Conservation (phyloP, 805 yeast genomes). For the Myxozyma neotropica region DNA sequence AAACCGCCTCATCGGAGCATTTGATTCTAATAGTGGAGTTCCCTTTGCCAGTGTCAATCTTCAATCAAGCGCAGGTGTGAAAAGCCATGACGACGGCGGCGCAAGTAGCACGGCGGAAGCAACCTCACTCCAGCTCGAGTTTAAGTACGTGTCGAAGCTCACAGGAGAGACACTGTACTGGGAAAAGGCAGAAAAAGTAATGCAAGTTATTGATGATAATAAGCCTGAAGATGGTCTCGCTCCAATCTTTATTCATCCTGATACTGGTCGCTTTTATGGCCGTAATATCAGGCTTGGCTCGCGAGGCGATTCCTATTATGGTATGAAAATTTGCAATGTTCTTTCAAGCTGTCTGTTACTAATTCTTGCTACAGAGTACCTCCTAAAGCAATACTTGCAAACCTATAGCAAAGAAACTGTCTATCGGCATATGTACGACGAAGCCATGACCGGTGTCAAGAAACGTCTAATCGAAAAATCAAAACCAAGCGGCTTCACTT, state of each 20-base stretch:
- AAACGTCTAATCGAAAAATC: constrained; percentile 64
- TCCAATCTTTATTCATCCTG: constrained; percentile 78
- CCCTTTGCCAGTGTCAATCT: constrained; percentile 82
- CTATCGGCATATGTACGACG: constrained; percentile 74
- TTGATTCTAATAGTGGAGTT: constrained; percentile 64
- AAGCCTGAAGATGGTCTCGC: constrained; percentile 73
- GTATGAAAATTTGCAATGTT: constrained; percentile 2
- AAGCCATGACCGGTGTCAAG: constrained; percentile 75
- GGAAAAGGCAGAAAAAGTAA: constrained; percentile 74
- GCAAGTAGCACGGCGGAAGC: constrained; percentile 83
- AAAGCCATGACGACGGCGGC: constrained; percentile 67
- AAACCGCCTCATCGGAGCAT: constrained; percentile 69
- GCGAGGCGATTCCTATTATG: constrained; percentile 92
- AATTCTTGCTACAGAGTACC: constrained; percentile 49
- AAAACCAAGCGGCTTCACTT: constrained; percentile 60
- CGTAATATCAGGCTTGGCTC: constrained; percentile 76
- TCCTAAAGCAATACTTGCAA: constrained; percentile 81
- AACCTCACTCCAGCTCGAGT: constrained; percentile 81
- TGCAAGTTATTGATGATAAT: constrained; percentile 67
- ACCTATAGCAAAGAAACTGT: constrained; percentile 62
- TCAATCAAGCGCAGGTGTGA: constrained; percentile 59
- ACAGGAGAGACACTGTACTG: constrained; percentile 82
- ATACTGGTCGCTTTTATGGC: constrained; percentile 69
- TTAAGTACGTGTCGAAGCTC: constrained; percentile 74
- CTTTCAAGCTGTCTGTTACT: background rate